Evolutionary conservation across 371 early-diverging fungal species (phyloP).

Genomic region (Capillidium rhysosporum): DNA sequence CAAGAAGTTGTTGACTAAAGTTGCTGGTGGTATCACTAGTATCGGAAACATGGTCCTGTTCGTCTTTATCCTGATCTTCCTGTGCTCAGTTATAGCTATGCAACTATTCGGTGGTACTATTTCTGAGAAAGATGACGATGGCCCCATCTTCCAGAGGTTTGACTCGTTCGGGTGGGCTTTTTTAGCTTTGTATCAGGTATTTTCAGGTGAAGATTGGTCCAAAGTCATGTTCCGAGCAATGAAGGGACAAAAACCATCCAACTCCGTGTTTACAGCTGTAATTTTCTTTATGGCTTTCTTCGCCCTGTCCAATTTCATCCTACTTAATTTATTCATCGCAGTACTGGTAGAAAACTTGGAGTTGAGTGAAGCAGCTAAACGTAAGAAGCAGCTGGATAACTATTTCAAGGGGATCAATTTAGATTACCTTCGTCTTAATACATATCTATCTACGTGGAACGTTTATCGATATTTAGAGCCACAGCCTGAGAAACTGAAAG

Average conservation of each 20-base stretch:
- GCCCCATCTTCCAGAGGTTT: background rate
- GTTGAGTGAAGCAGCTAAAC: background rate
- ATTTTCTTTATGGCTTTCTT: conserved; percentile 36
- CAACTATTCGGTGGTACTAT: conserved; percentile 4
- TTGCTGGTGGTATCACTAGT: conserved; percentile 34
- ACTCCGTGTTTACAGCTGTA: conserved; percentile 23
- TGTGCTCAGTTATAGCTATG: conserved; percentile 19
- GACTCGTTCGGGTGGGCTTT: conserved; percentile 2
- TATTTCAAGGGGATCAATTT: background rate
- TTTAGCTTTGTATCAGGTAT: conserved; percentile 17
- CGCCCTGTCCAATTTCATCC: conserved; percentile 37
- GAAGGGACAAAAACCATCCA: conserved; percentile 10
- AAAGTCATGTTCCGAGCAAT: conserved; percentile 31
- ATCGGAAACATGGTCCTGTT: conserved; percentile 37
- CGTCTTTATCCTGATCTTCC: conserved; percentile 26
- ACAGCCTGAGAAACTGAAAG: background rate
- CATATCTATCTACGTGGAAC: background rate
- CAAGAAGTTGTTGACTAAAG: conserved; percentile 28
- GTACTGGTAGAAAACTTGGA: conserved; percentile 5
- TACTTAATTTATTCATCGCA: conserved; percentile 1
- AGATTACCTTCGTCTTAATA: background rate
- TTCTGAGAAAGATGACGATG: background rate
- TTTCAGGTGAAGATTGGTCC: conserved; percentile 51
- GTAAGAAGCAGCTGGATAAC: background rate
- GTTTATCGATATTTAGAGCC: conserved; percentile 1